Conservation (phyloP, 139 green algal species). For the Asterochloris sp. region DNA sequence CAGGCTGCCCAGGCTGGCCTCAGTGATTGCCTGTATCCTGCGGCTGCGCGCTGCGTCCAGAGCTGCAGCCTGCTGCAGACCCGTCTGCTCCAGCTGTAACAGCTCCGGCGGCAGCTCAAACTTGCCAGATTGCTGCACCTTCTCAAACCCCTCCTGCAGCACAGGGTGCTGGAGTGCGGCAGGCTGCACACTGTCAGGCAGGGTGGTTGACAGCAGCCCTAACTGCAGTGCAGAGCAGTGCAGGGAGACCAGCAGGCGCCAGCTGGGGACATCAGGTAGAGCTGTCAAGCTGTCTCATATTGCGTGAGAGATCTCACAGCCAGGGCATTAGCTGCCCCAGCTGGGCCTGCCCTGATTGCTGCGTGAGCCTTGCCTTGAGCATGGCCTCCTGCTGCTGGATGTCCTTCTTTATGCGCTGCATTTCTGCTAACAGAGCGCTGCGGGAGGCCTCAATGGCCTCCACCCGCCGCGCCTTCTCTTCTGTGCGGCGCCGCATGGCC, state of each 20-base stretch:
- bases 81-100: slow-evolving; percentile 10
- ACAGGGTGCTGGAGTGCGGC: background rate
- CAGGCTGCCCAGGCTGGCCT: background rate
- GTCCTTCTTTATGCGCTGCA: slow-evolving; percentile 24
- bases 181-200: background rate
- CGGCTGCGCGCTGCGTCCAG: background rate
- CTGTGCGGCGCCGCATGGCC: background rate
- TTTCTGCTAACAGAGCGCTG: slow-evolving; percentile 8
- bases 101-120: slow-evolving; percentile 22
- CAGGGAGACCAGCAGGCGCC: too few relatives aligned
- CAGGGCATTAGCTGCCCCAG: background rate
- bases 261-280: too few relatives aligned
- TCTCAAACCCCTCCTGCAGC: slow-evolving; percentile 14
- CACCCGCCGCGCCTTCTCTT: slow-evolving; percentile 19
- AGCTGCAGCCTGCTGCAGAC: background rate
- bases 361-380: slow-evolving; percentile 4
- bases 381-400: slow-evolving; percentile 16
- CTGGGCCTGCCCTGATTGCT: background rate
- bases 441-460: slow-evolving; percentile 11
- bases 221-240: background rate
- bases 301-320: background rate
- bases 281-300: background rate
- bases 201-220: background rate
- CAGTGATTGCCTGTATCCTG: slow-evolving; percentile 1
- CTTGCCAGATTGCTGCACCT: slow-evolving; percentile 14